phyloP scores from a whole-genome alignment of 495 filamentous ascomycete species.

The Ramalina intermedia region DNA sequence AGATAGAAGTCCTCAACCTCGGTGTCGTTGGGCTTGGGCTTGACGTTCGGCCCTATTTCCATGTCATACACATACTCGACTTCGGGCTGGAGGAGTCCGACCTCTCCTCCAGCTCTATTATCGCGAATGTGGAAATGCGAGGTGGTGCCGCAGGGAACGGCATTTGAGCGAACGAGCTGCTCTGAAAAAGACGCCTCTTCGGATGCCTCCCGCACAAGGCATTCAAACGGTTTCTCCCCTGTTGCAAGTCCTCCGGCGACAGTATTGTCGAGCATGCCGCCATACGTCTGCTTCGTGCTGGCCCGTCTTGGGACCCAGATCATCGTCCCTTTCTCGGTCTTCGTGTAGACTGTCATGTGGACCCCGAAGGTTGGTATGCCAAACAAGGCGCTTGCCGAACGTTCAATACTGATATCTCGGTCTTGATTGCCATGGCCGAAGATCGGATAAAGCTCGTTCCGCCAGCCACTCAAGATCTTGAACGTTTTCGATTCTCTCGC shows the following conservation, averaged over 20 bases:
- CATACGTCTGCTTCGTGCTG: slow-evolving; percentile 67
- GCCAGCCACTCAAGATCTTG: slow-evolving; percentile 65
- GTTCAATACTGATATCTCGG: slow-evolving; percentile 63
- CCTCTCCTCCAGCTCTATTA: slow-evolving; percentile 66
- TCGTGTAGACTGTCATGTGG: slow-evolving; percentile 69
- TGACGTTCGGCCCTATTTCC: slow-evolving; percentile 51
- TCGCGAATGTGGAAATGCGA: slow-evolving; percentile 79
- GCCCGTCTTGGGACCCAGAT: slow-evolving; percentile 77
- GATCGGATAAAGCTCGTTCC: slow-evolving; percentile 76
- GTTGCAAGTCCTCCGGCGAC: slow-evolving; percentile 83
- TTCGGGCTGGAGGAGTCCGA: slow-evolving; percentile 79
- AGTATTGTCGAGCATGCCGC: slow-evolving; percentile 81
- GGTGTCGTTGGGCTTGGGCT: slow-evolving; percentile 62
- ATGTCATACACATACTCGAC: slow-evolving; percentile 87
- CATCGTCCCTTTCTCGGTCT: slow-evolving; percentile 44
- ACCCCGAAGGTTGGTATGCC: slow-evolving; percentile 81
- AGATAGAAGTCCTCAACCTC: slow-evolving; percentile 83
- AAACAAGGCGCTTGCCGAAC: slow-evolving; percentile 64
- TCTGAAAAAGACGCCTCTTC: slow-evolving; percentile 84
- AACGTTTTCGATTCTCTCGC: slow-evolving; percentile 54
- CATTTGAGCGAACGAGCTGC: slow-evolving; percentile 43
- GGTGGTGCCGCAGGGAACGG: slow-evolving; percentile 49
- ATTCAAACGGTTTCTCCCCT: slow-evolving; percentile 60
- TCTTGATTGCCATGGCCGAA: slow-evolving; percentile 45
- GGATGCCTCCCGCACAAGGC: slow-evolving; percentile 67